These are phyloP conservation scores for Penicillium silybi DNA, from an alignment of 495 filamentous ascomycete species.

Conservation along the genomic window DNA sequence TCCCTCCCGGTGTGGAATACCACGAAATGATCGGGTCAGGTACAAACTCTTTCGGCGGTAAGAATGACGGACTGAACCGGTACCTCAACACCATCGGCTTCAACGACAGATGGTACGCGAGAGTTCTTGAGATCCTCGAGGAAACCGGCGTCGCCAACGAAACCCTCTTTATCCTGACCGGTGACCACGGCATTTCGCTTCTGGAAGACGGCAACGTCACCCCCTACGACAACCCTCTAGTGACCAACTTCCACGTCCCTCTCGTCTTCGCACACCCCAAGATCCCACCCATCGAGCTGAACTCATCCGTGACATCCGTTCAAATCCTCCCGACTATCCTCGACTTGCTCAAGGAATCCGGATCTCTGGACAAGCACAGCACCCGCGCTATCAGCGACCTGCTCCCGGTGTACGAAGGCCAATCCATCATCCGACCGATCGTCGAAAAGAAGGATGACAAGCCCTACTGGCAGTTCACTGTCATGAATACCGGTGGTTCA, in stretches of 20 bases:
- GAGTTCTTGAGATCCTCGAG: constrained; percentile 36
- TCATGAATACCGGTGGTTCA: constrained; percentile 45
- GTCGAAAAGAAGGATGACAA: constrained; percentile 29
- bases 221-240: constrained; percentile 48
- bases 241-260: constrained; percentile 48
- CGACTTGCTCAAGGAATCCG: constrained; percentile 44
- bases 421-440: constrained; percentile 43
- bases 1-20: constrained; percentile 28
- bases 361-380: constrained; percentile 32
- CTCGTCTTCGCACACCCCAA: constrained; percentile 46
- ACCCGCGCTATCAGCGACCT: constrained; percentile 31
- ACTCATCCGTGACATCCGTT: constrained; percentile 39
- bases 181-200: constrained; percentile 44
- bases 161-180: constrained; percentile 42
- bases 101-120: constrained; percentile 36
- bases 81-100: constrained; percentile 44
- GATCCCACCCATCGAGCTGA: constrained; percentile 40
- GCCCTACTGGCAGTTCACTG: constrained; percentile 41
- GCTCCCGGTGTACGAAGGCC: constrained; percentile 44
- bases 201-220: constrained; percentile 42
- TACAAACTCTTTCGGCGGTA: constrained; percentile 21
- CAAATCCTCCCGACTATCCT: constrained; percentile 50
- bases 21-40: constrained; percentile 22
- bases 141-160: constrained; percentile 39
- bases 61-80: constrained; percentile 30